phyloP scores from a whole-genome alignment of 768 basidiomycete genomes.

The Rhodotorula graminis region DNA sequence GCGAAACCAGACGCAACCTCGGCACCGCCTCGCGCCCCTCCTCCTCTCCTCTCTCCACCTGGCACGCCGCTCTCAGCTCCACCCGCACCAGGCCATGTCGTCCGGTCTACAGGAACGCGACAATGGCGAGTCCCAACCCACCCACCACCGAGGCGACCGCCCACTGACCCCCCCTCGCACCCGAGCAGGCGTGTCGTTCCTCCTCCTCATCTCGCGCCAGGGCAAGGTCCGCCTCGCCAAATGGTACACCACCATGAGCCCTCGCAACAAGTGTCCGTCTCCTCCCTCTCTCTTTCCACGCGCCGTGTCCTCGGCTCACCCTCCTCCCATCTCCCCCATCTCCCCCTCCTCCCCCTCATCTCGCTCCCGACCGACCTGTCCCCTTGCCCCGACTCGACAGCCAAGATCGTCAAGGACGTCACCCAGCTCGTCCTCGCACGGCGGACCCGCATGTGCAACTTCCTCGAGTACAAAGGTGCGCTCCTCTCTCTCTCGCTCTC shows the following conservation, averaged over 20 bases:
- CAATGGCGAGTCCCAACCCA: constrained; percentile 15
- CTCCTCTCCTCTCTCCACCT: background rate
- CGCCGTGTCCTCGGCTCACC: background rate
- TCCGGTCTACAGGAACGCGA: constrained; percentile 36
- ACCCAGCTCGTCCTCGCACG: constrained; percentile 80
- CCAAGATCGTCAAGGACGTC: constrained; percentile 91
- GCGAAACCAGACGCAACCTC: background rate
- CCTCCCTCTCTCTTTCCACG: background rate
- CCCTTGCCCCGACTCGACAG: background rate
- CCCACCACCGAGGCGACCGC: too few species aligned
- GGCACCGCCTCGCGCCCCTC: background rate
- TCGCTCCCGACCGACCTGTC: too few species aligned
- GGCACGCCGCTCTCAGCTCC: background rate
- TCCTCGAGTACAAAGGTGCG: constrained; percentile 91
- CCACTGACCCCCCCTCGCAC: background rate
- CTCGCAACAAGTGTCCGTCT: constrained; percentile 51
- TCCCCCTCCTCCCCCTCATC: background rate
- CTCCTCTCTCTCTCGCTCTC: background rate
- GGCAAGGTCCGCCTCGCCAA: constrained; percentile 92
- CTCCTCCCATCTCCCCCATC: background rate
- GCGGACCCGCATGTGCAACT: constrained; percentile 87
- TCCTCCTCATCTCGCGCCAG: constrained; percentile 89
- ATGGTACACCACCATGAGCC: constrained; percentile 83
- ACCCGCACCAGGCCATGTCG: constrained; percentile 10
- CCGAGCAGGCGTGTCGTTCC: constrained; percentile 61